These are phyloP conservation scores for Phanerochaete sordida DNA, from an alignment of 768 basidiomycete genomes.

Conservation along the genomic window DNA sequence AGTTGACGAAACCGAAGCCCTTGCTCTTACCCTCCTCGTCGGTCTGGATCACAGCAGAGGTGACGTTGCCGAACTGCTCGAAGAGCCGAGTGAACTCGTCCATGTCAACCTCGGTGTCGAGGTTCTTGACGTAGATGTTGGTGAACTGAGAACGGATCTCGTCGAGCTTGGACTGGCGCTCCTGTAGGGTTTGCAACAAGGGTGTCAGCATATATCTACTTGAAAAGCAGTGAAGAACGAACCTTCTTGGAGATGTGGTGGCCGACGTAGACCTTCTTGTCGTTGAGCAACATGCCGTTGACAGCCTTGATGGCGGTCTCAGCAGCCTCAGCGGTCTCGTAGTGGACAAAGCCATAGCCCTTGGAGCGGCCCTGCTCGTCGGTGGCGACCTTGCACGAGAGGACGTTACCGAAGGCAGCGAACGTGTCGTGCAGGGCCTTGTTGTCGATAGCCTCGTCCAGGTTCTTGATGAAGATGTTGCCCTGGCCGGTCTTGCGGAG, in stretches of 20 bases:
- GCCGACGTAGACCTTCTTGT: constrained; percentile 99
- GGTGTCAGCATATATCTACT: background rate
- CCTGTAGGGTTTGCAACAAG: constrained; percentile 39
- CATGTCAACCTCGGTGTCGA: constrained; percentile 79
- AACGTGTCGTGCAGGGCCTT: constrained; percentile 99
- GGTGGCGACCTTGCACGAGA: constrained; percentile 98
- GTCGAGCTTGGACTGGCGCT: constrained; percentile 97
- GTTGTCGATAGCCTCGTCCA: constrained; percentile 97
- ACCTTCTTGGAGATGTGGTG: constrained; percentile 97
- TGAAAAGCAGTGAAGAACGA: constrained; percentile 15
- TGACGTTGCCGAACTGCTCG: constrained; percentile 71
- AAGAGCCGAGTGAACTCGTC: constrained; percentile 88
- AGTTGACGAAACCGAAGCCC: constrained; percentile 99
- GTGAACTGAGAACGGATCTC: constrained; percentile 98
- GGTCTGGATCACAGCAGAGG: constrained; percentile 80
- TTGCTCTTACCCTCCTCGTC: constrained; percentile 93
- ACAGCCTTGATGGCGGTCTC: constrained; percentile 97
- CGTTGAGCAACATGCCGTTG: constrained; percentile 98
- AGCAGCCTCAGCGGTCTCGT: constrained; percentile 96
- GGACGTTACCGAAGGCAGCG: constrained; percentile 96
- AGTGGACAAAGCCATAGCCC: constrained; percentile 99
- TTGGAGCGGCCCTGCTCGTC: constrained; percentile 95
- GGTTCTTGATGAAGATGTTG: constrained; percentile 99
- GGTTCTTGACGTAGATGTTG: constrained; percentile 98
- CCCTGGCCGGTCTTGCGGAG: constrained; percentile 99